These are phyloP conservation scores for Volvox carteri DNA, from an alignment of 163 green algal species.

Conservation along the genomic window DNA sequence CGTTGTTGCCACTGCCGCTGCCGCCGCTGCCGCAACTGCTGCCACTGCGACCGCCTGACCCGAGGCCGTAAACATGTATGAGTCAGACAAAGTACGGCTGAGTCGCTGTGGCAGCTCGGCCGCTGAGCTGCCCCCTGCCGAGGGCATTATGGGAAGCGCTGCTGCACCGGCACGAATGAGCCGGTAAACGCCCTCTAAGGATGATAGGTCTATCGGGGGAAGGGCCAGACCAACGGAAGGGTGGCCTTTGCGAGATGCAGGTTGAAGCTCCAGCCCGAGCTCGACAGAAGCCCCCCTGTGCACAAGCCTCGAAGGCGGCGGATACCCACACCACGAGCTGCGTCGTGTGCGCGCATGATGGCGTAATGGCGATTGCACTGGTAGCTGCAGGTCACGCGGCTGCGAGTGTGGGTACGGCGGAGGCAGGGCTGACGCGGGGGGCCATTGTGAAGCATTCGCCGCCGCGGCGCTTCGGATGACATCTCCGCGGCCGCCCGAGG, in stretches of 20 bases:
- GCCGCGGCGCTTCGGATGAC: not conserved
- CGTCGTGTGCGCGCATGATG: not conserved
- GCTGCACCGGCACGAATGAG: not conserved
- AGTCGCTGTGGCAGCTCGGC: not conserved
- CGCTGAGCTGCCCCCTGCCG: not conserved
- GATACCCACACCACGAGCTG: constrained; percentile 1
- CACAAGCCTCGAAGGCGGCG: not conserved
- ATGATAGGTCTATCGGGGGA: not conserved
- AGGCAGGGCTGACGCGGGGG: not conserved
- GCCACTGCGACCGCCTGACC: not conserved
- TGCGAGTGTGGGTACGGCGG: not conserved
- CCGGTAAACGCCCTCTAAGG: constrained; percentile 1
- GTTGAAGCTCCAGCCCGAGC: not conserved
- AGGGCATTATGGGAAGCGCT: not conserved
- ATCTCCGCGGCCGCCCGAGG: not conserved
- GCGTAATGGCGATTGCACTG: not conserved
- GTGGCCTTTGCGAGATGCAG: not conserved
- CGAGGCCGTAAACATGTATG: not conserved
- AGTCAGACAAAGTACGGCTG: constrained; percentile 29
- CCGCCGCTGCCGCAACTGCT: not conserved
- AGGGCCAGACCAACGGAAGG: no score
- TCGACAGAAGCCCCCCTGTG: not conserved
- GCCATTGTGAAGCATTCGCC: not conserved
- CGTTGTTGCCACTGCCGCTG: not conserved
- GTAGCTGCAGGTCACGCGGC: not conserved